Evolutionary conservation across 768 basidiomycete genomes (phyloP).

Genomic region (Lactarius pseudohatsudake): DNA sequence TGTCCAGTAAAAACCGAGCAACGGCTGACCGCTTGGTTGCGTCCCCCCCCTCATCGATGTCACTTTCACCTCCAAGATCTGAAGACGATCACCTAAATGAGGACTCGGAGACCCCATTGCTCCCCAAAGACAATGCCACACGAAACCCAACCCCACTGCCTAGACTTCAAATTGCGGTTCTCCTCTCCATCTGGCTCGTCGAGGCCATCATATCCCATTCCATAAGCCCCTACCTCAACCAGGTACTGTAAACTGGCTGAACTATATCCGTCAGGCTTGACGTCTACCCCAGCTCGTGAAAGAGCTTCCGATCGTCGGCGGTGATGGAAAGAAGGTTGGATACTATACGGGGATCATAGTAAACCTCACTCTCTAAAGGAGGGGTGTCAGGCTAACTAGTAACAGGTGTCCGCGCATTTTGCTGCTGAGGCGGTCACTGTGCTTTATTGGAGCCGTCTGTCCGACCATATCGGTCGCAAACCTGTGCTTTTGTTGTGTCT

Average conservation of each 20-base stretch:
- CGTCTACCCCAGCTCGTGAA: neutral
- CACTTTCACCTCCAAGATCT: neutral
- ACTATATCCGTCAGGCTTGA: neutral
- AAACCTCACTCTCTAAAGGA: no score
- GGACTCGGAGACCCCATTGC: neutral
- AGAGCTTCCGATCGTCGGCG: neutral
- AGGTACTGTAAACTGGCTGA: neutral
- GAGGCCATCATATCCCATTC: neutral
- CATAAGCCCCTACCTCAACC: neutral
- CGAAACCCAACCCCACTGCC: neutral
- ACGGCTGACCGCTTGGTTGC: neutral
- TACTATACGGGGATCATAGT: neutral
- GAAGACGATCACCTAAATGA: neutral
- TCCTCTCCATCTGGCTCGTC: neutral
- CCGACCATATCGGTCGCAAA: neutral
- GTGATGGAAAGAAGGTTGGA: neutral
- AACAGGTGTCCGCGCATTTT: neutral
- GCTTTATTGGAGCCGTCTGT: neutral
- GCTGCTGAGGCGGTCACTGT: neutral
- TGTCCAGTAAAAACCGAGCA: no score
- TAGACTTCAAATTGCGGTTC: neutral
- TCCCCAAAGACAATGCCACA: neutral
- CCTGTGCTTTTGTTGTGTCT: neutral
- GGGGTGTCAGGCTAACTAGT: no score
- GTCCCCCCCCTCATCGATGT: neutral